Percentiles rank a stretch among this genome's conserved stretches.
phyloP scores from a whole-genome alignment of 129 eudicot genomes.

The Saussurea involucrata region DNA sequence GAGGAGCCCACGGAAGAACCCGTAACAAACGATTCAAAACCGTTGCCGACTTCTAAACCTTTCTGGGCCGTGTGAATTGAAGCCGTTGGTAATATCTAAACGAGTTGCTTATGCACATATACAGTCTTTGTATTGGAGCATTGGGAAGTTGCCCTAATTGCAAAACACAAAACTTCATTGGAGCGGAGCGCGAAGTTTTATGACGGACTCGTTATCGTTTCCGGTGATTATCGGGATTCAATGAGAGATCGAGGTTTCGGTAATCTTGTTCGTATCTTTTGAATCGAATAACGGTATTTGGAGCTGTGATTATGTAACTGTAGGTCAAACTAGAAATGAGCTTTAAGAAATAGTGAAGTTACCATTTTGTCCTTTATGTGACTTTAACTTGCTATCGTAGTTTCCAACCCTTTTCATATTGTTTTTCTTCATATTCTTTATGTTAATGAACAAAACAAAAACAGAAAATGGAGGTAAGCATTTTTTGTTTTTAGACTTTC shows the following conservation, averaged over 20 bases:
- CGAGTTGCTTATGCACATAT: background rate
- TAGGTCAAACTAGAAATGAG: background rate
- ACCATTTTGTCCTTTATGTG: background rate
- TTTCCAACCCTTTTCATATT: background rate
- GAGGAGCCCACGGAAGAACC: conserved; percentile 31
- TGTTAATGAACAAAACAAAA: too few species aligned
- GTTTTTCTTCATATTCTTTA: too few species aligned
- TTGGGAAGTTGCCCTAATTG: conserved; percentile 10
- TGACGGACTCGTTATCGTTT: background rate
- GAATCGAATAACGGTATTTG: background rate
- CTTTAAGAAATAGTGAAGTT: background rate
- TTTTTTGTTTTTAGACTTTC: too few species aligned
- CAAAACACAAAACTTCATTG: background rate
- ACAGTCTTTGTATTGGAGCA: conserved; percentile 8
- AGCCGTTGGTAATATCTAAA: background rate
- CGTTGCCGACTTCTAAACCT: conserved; percentile 46
- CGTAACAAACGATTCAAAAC: conserved; percentile 22
- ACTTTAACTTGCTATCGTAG: background rate
- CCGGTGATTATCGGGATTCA: conserved; percentile 3
- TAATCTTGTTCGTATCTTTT: background rate
- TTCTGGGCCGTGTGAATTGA: conserved; percentile 70
- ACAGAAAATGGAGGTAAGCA: too few species aligned
- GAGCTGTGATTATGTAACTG: background rate
- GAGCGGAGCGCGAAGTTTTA: background rate
- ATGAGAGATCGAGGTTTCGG: background rate